These are phyloP conservation scores for Eustoma russellianum DNA, from an alignment of 257 asterid genomes.

Conservation along the genomic window DNA sequence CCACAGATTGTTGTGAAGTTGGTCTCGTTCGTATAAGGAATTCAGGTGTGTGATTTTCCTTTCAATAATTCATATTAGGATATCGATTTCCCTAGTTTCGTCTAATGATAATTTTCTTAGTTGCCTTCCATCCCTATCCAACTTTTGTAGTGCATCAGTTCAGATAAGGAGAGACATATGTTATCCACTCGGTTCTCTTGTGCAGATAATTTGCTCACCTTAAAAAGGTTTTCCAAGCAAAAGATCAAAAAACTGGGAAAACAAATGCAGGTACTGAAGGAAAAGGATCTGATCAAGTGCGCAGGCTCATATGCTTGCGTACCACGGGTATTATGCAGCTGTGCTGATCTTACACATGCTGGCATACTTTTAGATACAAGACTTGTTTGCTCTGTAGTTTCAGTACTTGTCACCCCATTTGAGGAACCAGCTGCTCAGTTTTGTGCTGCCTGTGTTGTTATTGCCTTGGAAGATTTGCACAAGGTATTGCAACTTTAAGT, in stretches of 20 bases:
- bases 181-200: background rate
- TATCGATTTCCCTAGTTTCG: too few relatives aligned
- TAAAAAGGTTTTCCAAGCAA: conserved; percentile 82
- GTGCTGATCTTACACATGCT: conserved; percentile 65
- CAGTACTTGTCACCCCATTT: conserved; percentile 53
- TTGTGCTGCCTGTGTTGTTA: conserved; percentile 79
- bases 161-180: too few relatives aligned
- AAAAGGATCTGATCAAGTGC: conserved; percentile 54
- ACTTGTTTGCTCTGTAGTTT: conserved; percentile 60
- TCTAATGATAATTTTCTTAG: too few relatives aligned
- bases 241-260: conserved; percentile 69
- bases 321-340: conserved; percentile 76
- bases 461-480: conserved; percentile 75
- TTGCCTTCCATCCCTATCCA: too few relatives aligned
- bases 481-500: conserved; percentile 37
- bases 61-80: too few relatives aligned
- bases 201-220: conserved; percentile 67
- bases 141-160: too few relatives aligned
- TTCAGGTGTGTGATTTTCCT: conserved; percentile 50
- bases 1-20: conserved; percentile 85
- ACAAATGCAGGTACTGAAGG: conserved; percentile 61
- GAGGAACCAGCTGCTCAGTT: conserved; percentile 72
- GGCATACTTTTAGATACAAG: conserved; percentile 64
- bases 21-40: conserved; percentile 57
- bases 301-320: conserved; percentile 43